Evolutionary conservation across 208 protist species (phyloP).

Genomic region (Crithidia mellificae): DNA sequence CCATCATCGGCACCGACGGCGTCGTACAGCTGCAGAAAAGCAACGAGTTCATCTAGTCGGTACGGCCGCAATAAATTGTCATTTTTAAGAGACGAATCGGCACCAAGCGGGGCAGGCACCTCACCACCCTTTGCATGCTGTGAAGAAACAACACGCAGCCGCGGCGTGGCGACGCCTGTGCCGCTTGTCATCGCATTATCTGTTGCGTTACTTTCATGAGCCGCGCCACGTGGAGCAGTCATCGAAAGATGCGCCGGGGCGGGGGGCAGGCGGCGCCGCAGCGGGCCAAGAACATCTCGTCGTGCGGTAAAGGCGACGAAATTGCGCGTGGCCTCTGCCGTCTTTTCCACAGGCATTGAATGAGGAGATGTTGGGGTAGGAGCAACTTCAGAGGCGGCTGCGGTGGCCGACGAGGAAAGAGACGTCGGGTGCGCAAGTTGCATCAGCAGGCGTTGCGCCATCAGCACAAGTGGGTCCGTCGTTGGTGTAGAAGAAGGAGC

Average conservation of each 20-base stretch:
- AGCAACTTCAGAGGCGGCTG: background rate
- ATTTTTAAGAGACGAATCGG: background rate
- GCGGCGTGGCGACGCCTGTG: background rate
- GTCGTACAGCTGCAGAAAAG: slow-evolving; percentile 64
- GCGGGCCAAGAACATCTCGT: slow-evolving; percentile 35
- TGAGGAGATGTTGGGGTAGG: background rate
- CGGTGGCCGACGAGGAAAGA: background rate
- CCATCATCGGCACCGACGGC: slow-evolving; percentile 61
- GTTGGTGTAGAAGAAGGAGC: slow-evolving; percentile 1
- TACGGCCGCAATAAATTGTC: slow-evolving; percentile 6
- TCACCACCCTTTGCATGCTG: too few relatives aligned
- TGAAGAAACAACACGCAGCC: background rate
- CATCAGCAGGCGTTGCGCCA: slow-evolving; percentile 13
- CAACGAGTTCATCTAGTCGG: slow-evolving; percentile 44
- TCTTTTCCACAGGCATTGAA: background rate
- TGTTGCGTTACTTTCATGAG: too few relatives aligned
- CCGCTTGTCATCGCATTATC: too few relatives aligned
- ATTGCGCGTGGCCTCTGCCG: slow-evolving; percentile 1
- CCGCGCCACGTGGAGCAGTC: background rate
- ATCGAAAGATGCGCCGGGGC: slow-evolving; percentile 1
- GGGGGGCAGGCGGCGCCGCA: slow-evolving; percentile 26
- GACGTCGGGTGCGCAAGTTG: background rate
- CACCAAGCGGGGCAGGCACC: background rate
- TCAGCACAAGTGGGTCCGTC: background rate
- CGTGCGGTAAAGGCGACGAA: slow-evolving; percentile 18